A percentile compares a stretch with the other conserved stretches of the same genome.
These are phyloP conservation scores for Xylaria sp. DNA, from an alignment of 2,329 filamentous ascomycete genomes.

Conservation along the genomic window DNA sequence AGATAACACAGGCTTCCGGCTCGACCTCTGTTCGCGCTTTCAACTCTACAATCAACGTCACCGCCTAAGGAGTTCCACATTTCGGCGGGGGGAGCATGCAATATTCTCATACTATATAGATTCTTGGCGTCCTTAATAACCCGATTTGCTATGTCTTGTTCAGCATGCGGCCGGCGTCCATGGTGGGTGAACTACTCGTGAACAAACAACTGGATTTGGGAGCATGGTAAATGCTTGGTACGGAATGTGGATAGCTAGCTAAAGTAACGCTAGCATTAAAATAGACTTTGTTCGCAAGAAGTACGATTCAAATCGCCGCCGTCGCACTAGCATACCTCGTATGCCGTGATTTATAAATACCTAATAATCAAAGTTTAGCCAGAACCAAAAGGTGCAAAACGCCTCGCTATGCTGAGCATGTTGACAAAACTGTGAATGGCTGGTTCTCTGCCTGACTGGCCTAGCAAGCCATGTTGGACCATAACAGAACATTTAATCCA, in stretches of 20 bases:
- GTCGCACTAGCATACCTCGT: neutral
- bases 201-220: neutral
- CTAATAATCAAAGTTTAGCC: neutral
- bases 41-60: conserved; percentile 40
- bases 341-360: neutral
- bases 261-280: conserved; percentile 22
- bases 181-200: conserved; percentile 2
- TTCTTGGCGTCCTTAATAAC: conserved; percentile 2
- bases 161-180: conserved; percentile 17
- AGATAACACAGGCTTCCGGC: conserved; percentile 44
- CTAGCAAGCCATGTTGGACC: neutral
- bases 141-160: conserved; percentile 6
- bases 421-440: conserved; percentile 5
- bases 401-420: conserved; percentile 27
- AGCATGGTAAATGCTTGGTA: conserved; percentile 3
- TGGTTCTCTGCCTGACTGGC: neutral
- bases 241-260: conserved; percentile 15
- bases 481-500: neutral
- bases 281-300: conserved; percentile 29
- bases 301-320: conserved; percentile 3
- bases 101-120: neutral
- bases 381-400: neutral
- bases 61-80: neutral
- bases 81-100: neutral
- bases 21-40: conserved; percentile 34